Base-by-base conservation (phyloP, 441 rosid species). In the Pelargonium myrrhifolium region DNA sequence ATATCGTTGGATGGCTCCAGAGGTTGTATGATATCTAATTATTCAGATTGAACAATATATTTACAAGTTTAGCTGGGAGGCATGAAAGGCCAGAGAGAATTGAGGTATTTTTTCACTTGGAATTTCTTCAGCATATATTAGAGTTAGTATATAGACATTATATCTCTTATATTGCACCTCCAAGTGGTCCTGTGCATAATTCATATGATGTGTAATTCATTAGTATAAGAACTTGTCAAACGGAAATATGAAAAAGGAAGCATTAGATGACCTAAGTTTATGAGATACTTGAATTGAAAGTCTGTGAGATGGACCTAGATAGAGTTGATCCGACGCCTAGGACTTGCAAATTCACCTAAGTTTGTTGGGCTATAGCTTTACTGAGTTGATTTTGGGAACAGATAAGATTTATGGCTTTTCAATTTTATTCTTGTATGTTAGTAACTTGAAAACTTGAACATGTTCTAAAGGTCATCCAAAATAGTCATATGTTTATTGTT, bases 1-100 rank as follows among this genome's bases (percentile, higher is more conserved):
- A 7, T 88, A 88, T 68, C 88, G 89, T 37, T 88, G 94, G 94
- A 88, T 88, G 91, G 94, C 94, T 73, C 94, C 91, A 15, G 94
- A 88, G 91, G 91, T 88, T 71, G 75, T 64, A 2, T 0, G n/a
- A n/a, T 11, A 61, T 43, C 15, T 42, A 26, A 11, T 26, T 21
- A 15, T 12, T 24, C 24, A 62, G 17, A 62, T 39, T 64, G 47
- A 21, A 5, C 45, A 6, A 18, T 20, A 28, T 35, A 24, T 8
- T 51, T 61, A 9, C n/a, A 20, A 43, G 64, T 68, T 28, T 0
- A 15, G 49, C 20, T 31, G 20, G 14, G n/a, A 21, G 21, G 21
- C n/a, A 55, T 67, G n/a, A 14, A 61, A 60, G 14, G 10, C 51
- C 47, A 64, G 39, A 17, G 28, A 15, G 51, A 43, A 11, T 43